Percentiles rank a stretch among this genome's conserved stretches.
Evolutionary conservation across 768 basidiomycete genomes (phyloP).

Genomic region (Pisolithus sp.): DNA sequence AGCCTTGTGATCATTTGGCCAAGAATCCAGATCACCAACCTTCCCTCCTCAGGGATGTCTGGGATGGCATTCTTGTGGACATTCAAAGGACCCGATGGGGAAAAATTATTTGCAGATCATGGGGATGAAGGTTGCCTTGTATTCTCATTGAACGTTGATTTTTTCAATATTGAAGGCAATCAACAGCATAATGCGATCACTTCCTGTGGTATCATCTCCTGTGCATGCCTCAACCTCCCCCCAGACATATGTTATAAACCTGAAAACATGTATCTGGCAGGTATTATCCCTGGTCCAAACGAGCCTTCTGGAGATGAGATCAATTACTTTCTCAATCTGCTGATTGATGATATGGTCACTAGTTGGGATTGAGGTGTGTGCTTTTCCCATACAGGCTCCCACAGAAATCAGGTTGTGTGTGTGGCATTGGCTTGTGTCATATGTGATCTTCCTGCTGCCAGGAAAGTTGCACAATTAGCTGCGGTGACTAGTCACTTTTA

Average conservation of each 20-base stretch:
- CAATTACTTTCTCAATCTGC: conserved; percentile 25
- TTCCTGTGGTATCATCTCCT: conserved; percentile 28
- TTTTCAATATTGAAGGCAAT: conserved; percentile 30
- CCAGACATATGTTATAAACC: conserved; percentile 23
- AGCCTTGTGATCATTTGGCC: conserved; percentile 1
- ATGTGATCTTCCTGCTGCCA: conserved; percentile 26
- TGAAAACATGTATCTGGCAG: conserved; percentile 28
- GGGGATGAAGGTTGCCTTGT: conserved; percentile 9
- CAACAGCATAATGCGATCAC: conserved; percentile 16
- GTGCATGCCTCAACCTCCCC: conserved; percentile 31
- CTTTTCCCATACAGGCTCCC: conserved; percentile 10
- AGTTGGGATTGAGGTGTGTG: not conserved
- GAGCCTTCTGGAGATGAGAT: conserved; percentile 22
- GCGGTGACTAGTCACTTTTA: conserved; percentile 18
- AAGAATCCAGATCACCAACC: not conserved
- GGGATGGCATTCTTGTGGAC: too few relatives aligned
- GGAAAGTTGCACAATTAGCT: conserved; percentile 24
- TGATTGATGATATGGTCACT: conserved; percentile 23
- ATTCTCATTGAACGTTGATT: conserved; percentile 27
- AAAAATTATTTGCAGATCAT: conserved; percentile 14
- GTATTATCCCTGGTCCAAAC: conserved; percentile 25
- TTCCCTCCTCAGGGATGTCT: too few relatives aligned
- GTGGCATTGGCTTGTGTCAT: conserved; percentile 16
- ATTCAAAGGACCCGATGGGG: conserved; percentile 7
- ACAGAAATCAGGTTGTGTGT: not conserved